Conservation (phyloP, 1,284 basidiomycete species). For the Leccinum fallax region DNA sequence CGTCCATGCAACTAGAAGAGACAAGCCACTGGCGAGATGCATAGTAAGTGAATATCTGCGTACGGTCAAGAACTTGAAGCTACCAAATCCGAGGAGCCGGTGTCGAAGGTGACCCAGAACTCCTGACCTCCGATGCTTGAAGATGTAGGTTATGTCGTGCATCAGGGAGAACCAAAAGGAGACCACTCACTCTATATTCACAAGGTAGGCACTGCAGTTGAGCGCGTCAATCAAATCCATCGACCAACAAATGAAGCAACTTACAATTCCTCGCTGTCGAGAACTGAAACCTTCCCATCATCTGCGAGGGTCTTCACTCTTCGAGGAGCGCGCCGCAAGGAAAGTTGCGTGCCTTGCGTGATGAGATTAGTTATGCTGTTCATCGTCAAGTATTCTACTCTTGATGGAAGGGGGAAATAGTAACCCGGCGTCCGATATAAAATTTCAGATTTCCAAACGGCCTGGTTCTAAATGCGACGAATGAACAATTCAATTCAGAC, state of each 20-base stretch:
- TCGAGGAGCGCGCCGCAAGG: constrained; percentile 28
- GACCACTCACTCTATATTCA: constrained; percentile 29
- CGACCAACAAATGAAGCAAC: constrained; percentile 9
- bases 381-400: constrained; percentile 18
- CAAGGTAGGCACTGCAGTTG: constrained; percentile 30
- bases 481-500: constrained; percentile 16
- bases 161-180: background rate
- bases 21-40: constrained; percentile 38
- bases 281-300: constrained; percentile 17
- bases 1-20: constrained; percentile 33
- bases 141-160: background rate
- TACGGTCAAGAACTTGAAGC: background rate
- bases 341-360: constrained; percentile 28
- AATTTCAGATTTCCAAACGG: constrained; percentile 4
- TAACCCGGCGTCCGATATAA: background rate
- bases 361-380: constrained; percentile 17
- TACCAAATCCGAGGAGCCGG: constrained; percentile 37
- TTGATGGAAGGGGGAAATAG: constrained; percentile 1
- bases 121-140: constrained; percentile 34
- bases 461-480: constrained; percentile 19
- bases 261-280: constrained; percentile 35
- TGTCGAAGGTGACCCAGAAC: constrained; percentile 40
- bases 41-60: background rate
- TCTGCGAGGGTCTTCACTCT: constrained; percentile 13
- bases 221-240: constrained; percentile 1